Evolutionary conservation across 805 yeast species (phyloP).

Genomic region (Torulaspora delbrueckii): DNA sequence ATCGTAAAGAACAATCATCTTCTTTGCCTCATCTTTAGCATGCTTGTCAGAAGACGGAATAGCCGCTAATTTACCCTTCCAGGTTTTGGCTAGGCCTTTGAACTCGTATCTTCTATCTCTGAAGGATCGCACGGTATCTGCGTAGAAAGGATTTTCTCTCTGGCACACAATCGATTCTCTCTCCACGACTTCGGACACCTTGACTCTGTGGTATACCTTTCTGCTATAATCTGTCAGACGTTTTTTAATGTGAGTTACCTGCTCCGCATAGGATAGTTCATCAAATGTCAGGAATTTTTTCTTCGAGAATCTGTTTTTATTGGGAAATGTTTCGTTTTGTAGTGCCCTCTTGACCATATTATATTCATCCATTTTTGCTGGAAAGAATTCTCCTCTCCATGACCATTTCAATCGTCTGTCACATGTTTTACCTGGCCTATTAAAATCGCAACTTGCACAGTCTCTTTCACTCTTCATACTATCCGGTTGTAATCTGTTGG

Average conservation of each 20-base stretch:
- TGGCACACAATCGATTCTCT: conserved; percentile 95
- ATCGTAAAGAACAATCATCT: conserved; percentile 90
- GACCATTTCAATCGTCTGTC: conserved; percentile 92
- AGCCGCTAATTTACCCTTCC: conserved; percentile 76
- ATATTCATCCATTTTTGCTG: conserved; percentile 88
- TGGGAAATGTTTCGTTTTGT: conserved; percentile 72
- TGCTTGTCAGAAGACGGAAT: conserved; percentile 51
- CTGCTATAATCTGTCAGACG: conserved; percentile 78
- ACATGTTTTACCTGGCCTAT: conserved; percentile 89
- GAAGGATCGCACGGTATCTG: conserved; percentile 87
- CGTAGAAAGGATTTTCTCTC: conserved; percentile 95
- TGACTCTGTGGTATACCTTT: conserved; percentile 76
- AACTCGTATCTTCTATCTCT: conserved; percentile 95
- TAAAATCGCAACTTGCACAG: conserved; percentile 96
- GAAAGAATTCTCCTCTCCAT: conserved; percentile 96
- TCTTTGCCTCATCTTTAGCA: conserved; percentile 81
- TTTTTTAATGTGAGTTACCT: conserved; percentile 67
- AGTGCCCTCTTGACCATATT: conserved; percentile 81
- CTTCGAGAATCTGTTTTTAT: conserved; percentile 49
- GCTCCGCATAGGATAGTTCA: conserved; percentile 71
- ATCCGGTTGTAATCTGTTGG: conserved; percentile 95
- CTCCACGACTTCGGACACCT: conserved; percentile 76
- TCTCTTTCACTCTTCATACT: conserved; percentile 93
- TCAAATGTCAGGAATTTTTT: conserved; percentile 62
- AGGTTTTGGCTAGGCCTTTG: conserved; percentile 85